Percentiles rank a stretch among this genome's conserved stretches.
Evolutionary conservation across 2,329 filamentous ascomycete species (phyloP).

Genomic region (Blumeria graminis): DNA sequence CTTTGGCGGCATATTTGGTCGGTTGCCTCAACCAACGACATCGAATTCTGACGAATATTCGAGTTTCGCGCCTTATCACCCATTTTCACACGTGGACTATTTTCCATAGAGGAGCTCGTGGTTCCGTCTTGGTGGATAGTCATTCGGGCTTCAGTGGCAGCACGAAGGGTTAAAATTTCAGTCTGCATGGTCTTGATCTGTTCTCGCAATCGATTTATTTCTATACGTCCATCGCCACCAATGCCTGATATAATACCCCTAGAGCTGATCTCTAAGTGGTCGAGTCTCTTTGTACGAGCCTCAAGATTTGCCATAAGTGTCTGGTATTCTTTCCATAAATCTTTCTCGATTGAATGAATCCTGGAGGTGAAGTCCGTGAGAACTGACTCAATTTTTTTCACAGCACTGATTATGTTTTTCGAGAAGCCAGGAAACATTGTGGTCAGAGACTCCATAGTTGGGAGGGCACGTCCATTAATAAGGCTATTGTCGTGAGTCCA

Average conservation of each 20-base stretch:
- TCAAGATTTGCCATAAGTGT: slow-evolving; percentile 62
- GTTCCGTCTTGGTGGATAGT: slow-evolving; percentile 19
- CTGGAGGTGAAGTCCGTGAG: slow-evolving; percentile 55
- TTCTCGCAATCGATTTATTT: slow-evolving; percentile 35
- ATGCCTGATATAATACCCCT: slow-evolving; percentile 32
- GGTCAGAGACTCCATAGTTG: slow-evolving; percentile 63
- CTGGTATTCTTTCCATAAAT: slow-evolving; percentile 80
- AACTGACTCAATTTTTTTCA: slow-evolving; percentile 68
- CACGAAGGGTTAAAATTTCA: slow-evolving; percentile 44
- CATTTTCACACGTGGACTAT: slow-evolving; percentile 12
- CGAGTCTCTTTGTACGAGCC: slow-evolving; percentile 58
- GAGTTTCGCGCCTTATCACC: slow-evolving; percentile 12
- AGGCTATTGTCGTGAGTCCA: slow-evolving; percentile 80
- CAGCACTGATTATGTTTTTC: slow-evolving; percentile 65
- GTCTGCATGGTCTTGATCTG: slow-evolving; percentile 38
- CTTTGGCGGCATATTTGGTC: slow-evolving; percentile 22
- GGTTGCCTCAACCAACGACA: slow-evolving; percentile 14
- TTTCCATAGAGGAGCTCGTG: slow-evolving; percentile 16
- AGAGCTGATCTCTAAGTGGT: slow-evolving; percentile 61
- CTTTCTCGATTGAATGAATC: slow-evolving; percentile 66
- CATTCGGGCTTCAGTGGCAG: slow-evolving; percentile 20
- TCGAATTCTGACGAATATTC: slow-evolving; percentile 28
- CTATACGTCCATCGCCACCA: slow-evolving; percentile 17
- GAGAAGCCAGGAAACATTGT: slow-evolving; percentile 73
- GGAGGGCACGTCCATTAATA: slow-evolving; percentile 63